These are phyloP conservation scores for Nematocida homosporus DNA, from an alignment of 371 early-diverging fungal species.

Conservation along the genomic window DNA sequence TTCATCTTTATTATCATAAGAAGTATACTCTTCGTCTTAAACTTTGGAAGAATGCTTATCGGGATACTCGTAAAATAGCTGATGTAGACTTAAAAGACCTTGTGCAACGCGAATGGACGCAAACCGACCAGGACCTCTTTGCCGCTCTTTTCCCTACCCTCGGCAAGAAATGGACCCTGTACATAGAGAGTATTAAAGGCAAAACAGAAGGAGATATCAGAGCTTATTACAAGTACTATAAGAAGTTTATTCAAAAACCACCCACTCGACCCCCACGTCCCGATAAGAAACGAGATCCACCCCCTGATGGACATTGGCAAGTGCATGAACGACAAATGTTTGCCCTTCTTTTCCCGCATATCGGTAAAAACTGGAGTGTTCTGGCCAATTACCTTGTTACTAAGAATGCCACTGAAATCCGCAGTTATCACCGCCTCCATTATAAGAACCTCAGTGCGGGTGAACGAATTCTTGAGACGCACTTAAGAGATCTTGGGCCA, in stretches of 20 bases:
- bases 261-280: neutral
- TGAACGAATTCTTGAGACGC: constrained; percentile 61
- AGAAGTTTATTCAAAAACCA: constrained; percentile 31
- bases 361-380: constrained; percentile 61
- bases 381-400: constrained; percentile 57
- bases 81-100: constrained; percentile 56
- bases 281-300: constrained; percentile 11
- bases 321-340: constrained; percentile 64
- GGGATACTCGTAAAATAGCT: constrained; percentile 55
- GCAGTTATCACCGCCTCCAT: constrained; percentile 59
- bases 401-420: constrained; percentile 58
- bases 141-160: constrained; percentile 7
- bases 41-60: constrained; percentile 23
- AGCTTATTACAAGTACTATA: constrained; percentile 58
- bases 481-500: constrained; percentile 50
- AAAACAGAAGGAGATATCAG: constrained; percentile 61
- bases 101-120: constrained; percentile 54
- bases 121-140: constrained; percentile 55
- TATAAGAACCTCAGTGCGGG: constrained; percentile 57
- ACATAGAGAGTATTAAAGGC: constrained; percentile 27
- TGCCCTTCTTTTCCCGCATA: constrained; percentile 65
- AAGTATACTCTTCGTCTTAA: constrained; percentile 55
- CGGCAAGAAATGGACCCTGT: constrained; percentile 53
- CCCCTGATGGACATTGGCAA: constrained; percentile 49
- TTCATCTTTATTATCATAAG: constrained; percentile 55